Conservation (phyloP, 2,329 filamentous ascomycete species). For the Fusarium acutatum region DNA sequence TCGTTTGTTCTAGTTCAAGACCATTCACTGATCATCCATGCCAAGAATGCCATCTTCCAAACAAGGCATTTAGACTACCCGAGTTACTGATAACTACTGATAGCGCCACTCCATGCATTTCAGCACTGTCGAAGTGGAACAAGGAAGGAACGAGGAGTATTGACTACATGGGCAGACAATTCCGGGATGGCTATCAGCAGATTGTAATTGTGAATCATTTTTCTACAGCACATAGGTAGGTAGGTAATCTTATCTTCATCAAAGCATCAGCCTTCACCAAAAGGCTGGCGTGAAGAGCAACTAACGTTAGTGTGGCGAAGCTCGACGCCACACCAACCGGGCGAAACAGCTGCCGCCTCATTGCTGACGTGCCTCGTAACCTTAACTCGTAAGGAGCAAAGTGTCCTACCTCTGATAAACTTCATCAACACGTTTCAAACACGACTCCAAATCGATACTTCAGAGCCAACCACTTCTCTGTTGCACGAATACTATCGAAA, state of each 20-base stretch:
- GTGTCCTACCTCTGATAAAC: constrained; percentile 36
- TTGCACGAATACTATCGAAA: neutral
- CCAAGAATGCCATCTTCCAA: neutral
- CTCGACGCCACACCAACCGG: constrained; percentile 33
- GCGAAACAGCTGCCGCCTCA: constrained; percentile 41
- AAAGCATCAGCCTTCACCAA: neutral
- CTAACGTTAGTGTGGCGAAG: constrained; percentile 38
- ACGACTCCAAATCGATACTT: constrained; percentile 11
- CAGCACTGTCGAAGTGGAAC: neutral
- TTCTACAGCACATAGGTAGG: neutral
- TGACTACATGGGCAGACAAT: neutral
- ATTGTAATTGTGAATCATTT: neutral
- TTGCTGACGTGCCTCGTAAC: constrained; percentile 40
- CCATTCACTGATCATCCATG: neutral
- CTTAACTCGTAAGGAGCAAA: constrained; percentile 39
- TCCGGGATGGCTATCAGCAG: neutral
- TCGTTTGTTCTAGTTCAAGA: neutral
- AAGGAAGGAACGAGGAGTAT: too few relatives aligned
- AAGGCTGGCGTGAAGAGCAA: neutral
- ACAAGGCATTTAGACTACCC: neutral
- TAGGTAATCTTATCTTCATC: neutral
- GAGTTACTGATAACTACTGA: neutral
- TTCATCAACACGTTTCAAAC: constrained; percentile 20
- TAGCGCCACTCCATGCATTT: neutral
- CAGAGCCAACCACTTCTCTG: neutral